A percentile compares a stretch with the other conserved stretches of the same genome.
These are phyloP conservation scores for Avena atlantica DNA, from an alignment of 176 grass and related monocot genomes.

Conservation along the genomic window DNA sequence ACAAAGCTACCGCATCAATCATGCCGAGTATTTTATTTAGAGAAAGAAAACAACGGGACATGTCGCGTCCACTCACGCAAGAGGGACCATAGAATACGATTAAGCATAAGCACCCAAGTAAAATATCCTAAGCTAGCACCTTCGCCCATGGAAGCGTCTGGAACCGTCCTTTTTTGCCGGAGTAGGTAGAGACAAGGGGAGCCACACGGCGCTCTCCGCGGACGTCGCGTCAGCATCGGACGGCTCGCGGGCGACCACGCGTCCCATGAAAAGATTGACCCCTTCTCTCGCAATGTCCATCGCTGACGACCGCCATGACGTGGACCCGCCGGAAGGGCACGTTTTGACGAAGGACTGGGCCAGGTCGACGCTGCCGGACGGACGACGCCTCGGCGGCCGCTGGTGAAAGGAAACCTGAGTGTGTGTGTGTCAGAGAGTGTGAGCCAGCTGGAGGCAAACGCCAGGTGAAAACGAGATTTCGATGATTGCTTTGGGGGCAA, in stretches of 20 bases:
- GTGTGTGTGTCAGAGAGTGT: neutral
- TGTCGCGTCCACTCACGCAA: neutral
- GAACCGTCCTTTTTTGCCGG: neutral
- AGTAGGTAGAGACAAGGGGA: neutral
- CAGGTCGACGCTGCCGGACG: neutral
- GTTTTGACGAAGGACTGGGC: neutral
- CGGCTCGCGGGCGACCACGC: slow-evolving; percentile 1
- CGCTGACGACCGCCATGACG: neutral
- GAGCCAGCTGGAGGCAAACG: slow-evolving; percentile 5
- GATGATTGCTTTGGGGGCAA: neutral
- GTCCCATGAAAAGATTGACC: neutral
- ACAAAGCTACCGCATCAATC: neutral
- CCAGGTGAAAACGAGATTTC: neutral
- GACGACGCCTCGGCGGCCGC: neutral
- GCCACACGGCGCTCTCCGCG: neutral
- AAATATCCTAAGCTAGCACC: too few species aligned
- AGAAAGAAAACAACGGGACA: neutral
- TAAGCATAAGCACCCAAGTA: too few species aligned
- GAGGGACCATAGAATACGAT: too few species aligned
- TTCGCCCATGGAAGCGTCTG: slow-evolving; percentile 32
- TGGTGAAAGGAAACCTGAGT: neutral
- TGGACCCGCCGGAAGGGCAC: neutral
- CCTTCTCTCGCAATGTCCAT: neutral
- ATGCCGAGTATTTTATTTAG: neutral
- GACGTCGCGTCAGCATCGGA: slow-evolving; percentile 1